phyloP scores from a whole-genome alignment of 345 rosid species.

The Pistacia integerrima region DNA sequence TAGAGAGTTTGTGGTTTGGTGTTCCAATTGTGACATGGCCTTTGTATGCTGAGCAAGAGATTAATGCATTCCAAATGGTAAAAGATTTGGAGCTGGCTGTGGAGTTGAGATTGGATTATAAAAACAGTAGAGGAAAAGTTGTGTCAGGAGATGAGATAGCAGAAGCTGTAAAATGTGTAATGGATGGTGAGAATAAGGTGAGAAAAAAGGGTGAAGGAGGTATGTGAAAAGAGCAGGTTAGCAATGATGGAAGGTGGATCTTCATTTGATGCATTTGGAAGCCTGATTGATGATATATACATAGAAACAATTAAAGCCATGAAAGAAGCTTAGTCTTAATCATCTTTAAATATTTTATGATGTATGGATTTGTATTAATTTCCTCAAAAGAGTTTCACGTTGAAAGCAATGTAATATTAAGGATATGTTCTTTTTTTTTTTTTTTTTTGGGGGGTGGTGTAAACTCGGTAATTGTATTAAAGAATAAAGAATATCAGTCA shows the following conservation, averaged over 20 bases:
- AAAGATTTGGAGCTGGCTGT: conserved; percentile 31
- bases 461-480: too few relatives aligned
- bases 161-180: not conserved
- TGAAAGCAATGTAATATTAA: not conserved
- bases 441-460: too few relatives aligned
- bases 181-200: conserved; percentile 15
- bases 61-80: conserved; percentile 35
- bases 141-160: too few relatives aligned
- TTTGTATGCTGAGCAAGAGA: conserved; percentile 35
- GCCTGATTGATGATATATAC: conserved; percentile 22
- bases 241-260: conserved; percentile 35
- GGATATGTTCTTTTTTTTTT: too few relatives aligned
- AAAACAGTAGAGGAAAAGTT: too few relatives aligned
- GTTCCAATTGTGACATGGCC: conserved; percentile 40
- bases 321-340: too few relatives aligned
- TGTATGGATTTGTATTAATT: too few relatives aligned
- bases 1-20: conserved; percentile 40
- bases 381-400: not conserved
- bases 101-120: conserved; percentile 1
- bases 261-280: conserved; percentile 17
- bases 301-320: too few relatives aligned
- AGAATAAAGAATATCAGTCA: too few relatives aligned
- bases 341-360: too few relatives aligned
- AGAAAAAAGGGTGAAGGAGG: conserved; percentile 23
- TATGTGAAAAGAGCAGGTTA: conserved; percentile 17